Evolutionary conservation across 148 eudicot species (phyloP), one percentile per base, ranked within the genome.

Genomic region (Hydrangea macrophylla): DNA sequence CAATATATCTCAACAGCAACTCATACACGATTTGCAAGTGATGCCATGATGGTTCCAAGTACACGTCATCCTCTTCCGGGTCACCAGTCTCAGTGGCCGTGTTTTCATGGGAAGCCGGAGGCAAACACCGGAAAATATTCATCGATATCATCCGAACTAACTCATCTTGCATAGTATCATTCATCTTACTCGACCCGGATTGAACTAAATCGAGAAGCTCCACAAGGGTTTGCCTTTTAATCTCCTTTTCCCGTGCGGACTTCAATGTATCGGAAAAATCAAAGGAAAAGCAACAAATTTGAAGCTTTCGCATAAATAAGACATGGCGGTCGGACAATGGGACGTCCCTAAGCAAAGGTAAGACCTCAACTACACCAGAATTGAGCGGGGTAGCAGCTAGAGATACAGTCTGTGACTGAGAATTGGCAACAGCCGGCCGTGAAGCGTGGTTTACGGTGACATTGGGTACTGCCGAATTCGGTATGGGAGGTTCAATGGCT

Each of bases 1-100:
- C 82, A 45, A 80, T 64, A 26, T 83, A 83, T 40, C 84, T 83
- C 51, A 83, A 67, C 24, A 80, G 80, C 50, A 83, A 70, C 45
- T 83, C 87, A 37, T 80, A 80, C 2, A 83, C 80, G 7, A 83
- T 70, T 33, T 83, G 84, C 73, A 83, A 72, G 60, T 83, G 87
- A 12, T 72, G 82, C 87, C 87, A 83, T 4, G 77, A 35, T 0
- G 87, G 84, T 33, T 83, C 87, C 72, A 75, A 62, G 35, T 74
- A 80, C 64, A 75, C 66, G 0, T 83, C 87, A 6, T 83, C 87
- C 55, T 83, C 87, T 5, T 80, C 87, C 0, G 78, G 84, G 42
- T 83, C 87, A 36, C 73, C 84, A 51, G 51, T 63, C 23, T 60
- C 75, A 3, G 32, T 32, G 0, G 74, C 80, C 5, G 75, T 83